These are phyloP conservation scores for Escovopsis sp. DNA, from an alignment of 2,329 filamentous ascomycete species.

Conservation along the genomic window DNA sequence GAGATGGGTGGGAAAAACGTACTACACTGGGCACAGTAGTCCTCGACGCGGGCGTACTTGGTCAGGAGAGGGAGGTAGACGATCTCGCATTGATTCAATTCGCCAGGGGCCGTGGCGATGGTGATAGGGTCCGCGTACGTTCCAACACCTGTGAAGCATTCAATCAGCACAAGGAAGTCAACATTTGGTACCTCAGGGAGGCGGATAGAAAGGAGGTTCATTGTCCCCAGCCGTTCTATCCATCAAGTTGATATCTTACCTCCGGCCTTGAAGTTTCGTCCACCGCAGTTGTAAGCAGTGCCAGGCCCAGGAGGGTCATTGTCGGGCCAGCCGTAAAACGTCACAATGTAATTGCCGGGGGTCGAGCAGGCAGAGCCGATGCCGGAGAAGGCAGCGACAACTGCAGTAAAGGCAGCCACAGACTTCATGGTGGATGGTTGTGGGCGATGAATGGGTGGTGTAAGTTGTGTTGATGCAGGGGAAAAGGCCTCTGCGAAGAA, in stretches of 20 bases:
- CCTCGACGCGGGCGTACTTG: constrained; percentile 10
- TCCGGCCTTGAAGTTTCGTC: constrained; percentile 7
- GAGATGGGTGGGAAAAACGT: not conserved
- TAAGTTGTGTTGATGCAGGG: too few relatives aligned
- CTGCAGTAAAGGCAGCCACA: constrained; percentile 5
- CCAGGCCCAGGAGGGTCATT: constrained; percentile 9
- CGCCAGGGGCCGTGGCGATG: constrained; percentile 10
- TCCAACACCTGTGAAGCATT: constrained; percentile 5
- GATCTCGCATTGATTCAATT: constrained; percentile 10
- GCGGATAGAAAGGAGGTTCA: too few relatives aligned
- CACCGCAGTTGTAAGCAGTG: constrained; percentile 8
- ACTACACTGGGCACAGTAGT: constrained; percentile 9
- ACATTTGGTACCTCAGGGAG: too few relatives aligned
- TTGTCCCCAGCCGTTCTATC: too few relatives aligned
- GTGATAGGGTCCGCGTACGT: constrained; percentile 10
- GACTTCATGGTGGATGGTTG: constrained; percentile 7
- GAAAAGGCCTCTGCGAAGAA: too few relatives aligned
- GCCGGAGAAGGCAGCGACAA: constrained; percentile 6
- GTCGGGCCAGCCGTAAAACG: constrained; percentile 10
- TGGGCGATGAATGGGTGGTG: too few relatives aligned
- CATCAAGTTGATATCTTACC: not conserved
- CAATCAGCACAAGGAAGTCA: too few relatives aligned
- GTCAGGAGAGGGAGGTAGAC: constrained; percentile 10
- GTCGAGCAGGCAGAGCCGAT: constrained; percentile 8
- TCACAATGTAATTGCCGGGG: constrained; percentile 9